phyloP scores from a whole-genome alignment of 2,329 filamentous ascomycete genomes.

The Pezicula radicicola region DNA sequence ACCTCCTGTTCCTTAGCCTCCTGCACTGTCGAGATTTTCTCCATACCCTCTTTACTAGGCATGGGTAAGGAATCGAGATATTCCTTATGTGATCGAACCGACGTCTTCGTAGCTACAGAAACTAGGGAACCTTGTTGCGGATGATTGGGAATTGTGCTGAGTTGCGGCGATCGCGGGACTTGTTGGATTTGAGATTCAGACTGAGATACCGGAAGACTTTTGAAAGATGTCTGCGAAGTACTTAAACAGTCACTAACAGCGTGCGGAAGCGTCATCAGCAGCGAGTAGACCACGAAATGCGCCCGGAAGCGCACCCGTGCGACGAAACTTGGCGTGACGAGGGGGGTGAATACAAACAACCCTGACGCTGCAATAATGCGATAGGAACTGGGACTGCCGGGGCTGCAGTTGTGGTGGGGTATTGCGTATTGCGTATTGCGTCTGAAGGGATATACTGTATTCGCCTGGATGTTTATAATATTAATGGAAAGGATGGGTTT shows the following conservation, averaged over 20 bases:
- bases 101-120: conserved; percentile 15
- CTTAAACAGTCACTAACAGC: too few relatives aligned
- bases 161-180: neutral
- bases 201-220: neutral
- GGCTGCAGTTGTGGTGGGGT: neutral
- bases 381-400: neutral
- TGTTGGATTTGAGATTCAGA: neutral
- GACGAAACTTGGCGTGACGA: neutral
- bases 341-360: neutral
- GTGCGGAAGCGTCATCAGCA: too few relatives aligned
- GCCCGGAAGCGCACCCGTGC: neutral
- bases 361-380: neutral
- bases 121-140: conserved; percentile 14
- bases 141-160: conserved; percentile 1
- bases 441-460: too few relatives aligned
- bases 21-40: conserved; percentile 47
- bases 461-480: too few relatives aligned
- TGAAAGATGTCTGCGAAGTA: too few relatives aligned
- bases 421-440: too few relatives aligned
- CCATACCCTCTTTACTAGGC: conserved; percentile 36
- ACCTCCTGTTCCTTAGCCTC: conserved; percentile 28
- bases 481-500: neutral
- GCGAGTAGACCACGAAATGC: too few relatives aligned
- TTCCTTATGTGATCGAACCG: conserved; percentile 21
- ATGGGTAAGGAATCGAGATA: conserved; percentile 25